Base-by-base conservation (phyloP, 2,329 filamentous ascomycete genomes). In the Dactylellina drechsleri region DNA sequence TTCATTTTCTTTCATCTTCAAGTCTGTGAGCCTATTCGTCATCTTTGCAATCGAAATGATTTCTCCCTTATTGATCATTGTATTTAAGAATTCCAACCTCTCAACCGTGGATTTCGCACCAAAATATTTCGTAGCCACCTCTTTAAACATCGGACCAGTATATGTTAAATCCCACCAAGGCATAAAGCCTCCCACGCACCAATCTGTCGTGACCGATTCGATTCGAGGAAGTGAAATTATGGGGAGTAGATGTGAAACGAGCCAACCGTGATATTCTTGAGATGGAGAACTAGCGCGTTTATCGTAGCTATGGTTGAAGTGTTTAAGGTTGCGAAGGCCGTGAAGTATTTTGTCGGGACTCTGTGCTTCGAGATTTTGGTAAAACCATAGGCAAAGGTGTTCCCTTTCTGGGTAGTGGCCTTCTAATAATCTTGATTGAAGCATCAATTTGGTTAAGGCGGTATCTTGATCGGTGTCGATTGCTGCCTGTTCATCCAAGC, bases 291-390 rank as follows among this genome's bases (percentile, higher is more conserved):
- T 60, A 7, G 40, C 57, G 13, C 57, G 57, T 1, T 31, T 18
- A 18, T 60, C 41, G 57, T 45, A 49, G 7, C 57, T 20, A 40
- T 60, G 57, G 6, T 10, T 13, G 23, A 68, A 47, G 26, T 54
- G 40, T 23, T 68, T 53, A 15, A 68, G 36, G 16, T 40, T 61
- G 6, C 18, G 28, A 13, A 68, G 23, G 18, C 65, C 65, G 1
- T 56, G 20, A 10, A 56, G 40, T 2, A 40, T 12, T 2, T 28
- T 36, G 6, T 65, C 15, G 1, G 49, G 20, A 6, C 12, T 31
- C 4, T n/a, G 16, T 16, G 6, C 16, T 18, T 53, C 36, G 15
- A 65, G 31, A 16, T 65, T 65, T 20, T 65, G 31, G 36, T 54
- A 56, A 31, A 65, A 26, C 28, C 36, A 65, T 1, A 52, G 31